phyloP scores from a whole-genome alignment of 2,329 filamentous ascomycete species.

The Aspergillus oerlinghausenensis region DNA sequence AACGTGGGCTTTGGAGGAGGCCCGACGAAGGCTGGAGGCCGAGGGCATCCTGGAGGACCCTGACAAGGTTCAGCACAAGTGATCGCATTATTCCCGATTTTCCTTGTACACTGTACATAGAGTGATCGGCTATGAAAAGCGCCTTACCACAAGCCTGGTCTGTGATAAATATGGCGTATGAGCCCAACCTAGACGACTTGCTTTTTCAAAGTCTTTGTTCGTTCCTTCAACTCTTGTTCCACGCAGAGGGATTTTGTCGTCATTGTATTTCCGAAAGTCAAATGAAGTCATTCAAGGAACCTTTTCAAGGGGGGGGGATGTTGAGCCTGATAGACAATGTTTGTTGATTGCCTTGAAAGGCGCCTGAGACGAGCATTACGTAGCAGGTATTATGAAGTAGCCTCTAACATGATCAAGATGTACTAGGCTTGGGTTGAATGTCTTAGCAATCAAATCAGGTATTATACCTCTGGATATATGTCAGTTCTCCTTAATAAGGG shows the following conservation, averaged over 20 bases:
- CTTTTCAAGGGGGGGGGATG: neutral
- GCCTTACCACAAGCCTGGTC: constrained; percentile 27
- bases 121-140: constrained; percentile 29
- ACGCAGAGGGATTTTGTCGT: neutral
- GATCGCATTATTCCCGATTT: constrained; percentile 19
- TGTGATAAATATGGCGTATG: constrained; percentile 27
- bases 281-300: neutral
- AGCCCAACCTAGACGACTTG: constrained; percentile 31
- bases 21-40: constrained; percentile 85
- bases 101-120: constrained; percentile 41
- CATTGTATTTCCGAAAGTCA: neutral
- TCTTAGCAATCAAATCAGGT: neutral
- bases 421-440: neutral
- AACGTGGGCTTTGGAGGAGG: constrained; percentile 98
- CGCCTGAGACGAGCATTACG: neutral
- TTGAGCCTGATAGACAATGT: neutral
- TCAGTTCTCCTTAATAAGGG: constrained; percentile 54
- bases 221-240: constrained; percentile 15
- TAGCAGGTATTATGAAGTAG: neutral
- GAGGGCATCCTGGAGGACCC: constrained; percentile 91
- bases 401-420: neutral
- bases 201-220: constrained; percentile 21
- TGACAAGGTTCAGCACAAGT: constrained; percentile 53
- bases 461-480: constrained; percentile 44
- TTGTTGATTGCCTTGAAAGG: neutral